Evolutionary conservation across 768 basidiomycete genomes (phyloP).

Genomic region (Boletus rex-veris): DNA sequence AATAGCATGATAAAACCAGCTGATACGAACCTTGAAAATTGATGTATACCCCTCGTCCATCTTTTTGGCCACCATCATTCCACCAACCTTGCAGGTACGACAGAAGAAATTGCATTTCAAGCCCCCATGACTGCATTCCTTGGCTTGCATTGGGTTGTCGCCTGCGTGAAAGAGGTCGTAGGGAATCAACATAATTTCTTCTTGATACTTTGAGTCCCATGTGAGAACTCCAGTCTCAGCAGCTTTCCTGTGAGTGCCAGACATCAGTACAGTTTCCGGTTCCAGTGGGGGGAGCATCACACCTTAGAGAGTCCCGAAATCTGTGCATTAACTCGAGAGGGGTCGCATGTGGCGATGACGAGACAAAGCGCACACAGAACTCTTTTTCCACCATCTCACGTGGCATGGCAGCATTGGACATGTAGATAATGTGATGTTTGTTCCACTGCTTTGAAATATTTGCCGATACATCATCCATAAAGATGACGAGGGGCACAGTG

Average conservation of each 20-base stretch:
- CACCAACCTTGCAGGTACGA: neutral
- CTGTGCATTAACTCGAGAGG: conserved; percentile 29
- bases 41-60: neutral
- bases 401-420: conserved; percentile 31
- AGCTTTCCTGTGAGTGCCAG: neutral
- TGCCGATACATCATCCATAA: conserved; percentile 35
- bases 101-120: neutral
- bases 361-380: conserved; percentile 28
- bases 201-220: neutral
- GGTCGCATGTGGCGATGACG: conserved; percentile 33
- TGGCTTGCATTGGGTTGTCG: neutral
- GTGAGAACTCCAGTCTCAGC: neutral
- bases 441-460: conserved; percentile 38
- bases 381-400: conserved; percentile 30
- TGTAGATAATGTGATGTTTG: conserved; percentile 30
- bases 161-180: neutral
- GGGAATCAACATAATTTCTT: neutral
- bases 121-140: neutral
- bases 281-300: neutral
- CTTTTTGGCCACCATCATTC: neutral
- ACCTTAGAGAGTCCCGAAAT: neutral
- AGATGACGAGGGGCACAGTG: conserved; percentile 22
- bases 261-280: too few relatives aligned
- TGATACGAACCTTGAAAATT: neutral
- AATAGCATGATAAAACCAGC: too few relatives aligned